These are phyloP conservation scores for Sporobolomyces roseus DNA, from an alignment of 768 basidiomycete species.

Conservation along the genomic window DNA sequence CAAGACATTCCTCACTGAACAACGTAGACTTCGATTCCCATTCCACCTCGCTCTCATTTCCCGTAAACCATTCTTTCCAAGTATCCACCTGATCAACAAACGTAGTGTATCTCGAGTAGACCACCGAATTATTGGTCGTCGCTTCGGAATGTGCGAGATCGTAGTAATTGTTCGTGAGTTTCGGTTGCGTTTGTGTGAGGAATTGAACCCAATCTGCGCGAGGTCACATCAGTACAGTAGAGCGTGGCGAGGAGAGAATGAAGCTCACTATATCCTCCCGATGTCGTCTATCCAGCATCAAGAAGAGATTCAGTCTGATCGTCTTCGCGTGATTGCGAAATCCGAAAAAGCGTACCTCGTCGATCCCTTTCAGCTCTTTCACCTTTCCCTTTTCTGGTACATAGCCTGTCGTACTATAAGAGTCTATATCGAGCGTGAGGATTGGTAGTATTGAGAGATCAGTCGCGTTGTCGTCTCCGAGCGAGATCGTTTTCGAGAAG, in stretches of 20 bases:
- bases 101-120: not conserved
- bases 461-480: no score
- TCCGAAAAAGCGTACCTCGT: no score
- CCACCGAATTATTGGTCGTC: not conserved
- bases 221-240: not conserved
- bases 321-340: no score
- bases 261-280: conserved; percentile 22
- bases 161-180: conserved; percentile 10
- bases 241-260: no score
- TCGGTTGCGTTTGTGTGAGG: conserved; percentile 8
- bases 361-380: not conserved
- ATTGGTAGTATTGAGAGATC: no score
- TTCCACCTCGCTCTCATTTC: not conserved
- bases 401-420: conserved; percentile 18
- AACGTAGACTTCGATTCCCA: conserved; percentile 8
- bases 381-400: not conserved
- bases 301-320: no score
- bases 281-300: conserved; percentile 1
- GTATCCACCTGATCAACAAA: conserved; percentile 7
- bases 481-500: no score
- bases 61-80: conserved; percentile 4
- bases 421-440: conserved; percentile 2
- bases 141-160: conserved; percentile 24
- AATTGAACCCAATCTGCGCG: conserved; percentile 24
- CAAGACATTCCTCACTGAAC: conserved; percentile 5